Conservation (phyloP, 148 eudicot genomes). For the Persicaria maculosa region DNA sequence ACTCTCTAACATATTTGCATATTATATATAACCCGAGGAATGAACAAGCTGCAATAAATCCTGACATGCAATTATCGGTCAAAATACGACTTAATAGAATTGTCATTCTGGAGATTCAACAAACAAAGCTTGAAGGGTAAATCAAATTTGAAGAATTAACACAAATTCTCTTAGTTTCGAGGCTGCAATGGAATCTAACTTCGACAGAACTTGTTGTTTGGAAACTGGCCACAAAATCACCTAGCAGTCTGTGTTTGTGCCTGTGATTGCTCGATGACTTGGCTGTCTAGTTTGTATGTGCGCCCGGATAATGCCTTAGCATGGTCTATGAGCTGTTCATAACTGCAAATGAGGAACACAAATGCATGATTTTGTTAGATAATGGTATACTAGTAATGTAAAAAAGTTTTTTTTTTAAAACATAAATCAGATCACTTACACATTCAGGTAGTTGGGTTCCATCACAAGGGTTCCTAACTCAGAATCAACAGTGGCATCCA, state of each 20-base stretch:
- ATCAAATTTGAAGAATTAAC: background rate
- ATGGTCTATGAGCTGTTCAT: conserved; percentile 96
- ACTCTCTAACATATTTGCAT: no score
- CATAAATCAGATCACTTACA: conserved; percentile 40
- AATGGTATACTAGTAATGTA: background rate
- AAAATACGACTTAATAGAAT: background rate
- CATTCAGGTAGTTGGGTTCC: conserved; percentile 77
- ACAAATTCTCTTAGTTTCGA: background rate
- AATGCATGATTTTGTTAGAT: background rate
- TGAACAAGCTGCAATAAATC: no score
- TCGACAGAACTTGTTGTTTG: background rate
- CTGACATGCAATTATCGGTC: no score
- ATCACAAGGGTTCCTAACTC: no score
- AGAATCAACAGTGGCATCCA: no score
- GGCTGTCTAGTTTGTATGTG: conserved; percentile 70
- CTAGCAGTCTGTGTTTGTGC: conserved; percentile 20
- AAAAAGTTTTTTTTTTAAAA: no score
- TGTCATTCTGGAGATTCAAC: background rate
- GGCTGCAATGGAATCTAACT: background rate
- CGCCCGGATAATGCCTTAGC: conserved; percentile 71
- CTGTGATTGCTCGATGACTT: conserved; percentile 71
- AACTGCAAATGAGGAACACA: conserved; percentile 35
- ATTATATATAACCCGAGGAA: no score
- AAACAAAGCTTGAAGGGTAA: background rate
- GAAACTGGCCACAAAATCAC: background rate